A percentile compares a stretch with the other conserved stretches of the same genome.
phyloP scores from a whole-genome alignment of 2,329 filamentous ascomycete species.

The Trichoderma sp. region DNA sequence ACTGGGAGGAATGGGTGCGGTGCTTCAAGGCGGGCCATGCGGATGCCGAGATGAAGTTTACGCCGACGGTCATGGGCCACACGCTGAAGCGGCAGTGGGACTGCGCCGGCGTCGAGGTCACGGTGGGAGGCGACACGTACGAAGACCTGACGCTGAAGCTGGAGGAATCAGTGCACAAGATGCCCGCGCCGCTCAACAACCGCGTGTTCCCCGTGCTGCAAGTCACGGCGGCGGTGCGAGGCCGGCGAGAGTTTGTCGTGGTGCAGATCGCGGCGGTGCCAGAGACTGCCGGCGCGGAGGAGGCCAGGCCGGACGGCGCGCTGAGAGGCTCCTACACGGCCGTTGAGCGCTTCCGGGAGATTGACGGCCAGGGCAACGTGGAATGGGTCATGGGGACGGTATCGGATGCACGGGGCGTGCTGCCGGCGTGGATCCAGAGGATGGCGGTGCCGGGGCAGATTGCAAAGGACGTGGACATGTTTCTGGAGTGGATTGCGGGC shows the following conservation, averaged over 20 bases:
- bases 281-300: neutral
- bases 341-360: constrained; percentile 61
- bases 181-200: constrained; percentile 61
- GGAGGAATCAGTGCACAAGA: constrained; percentile 66
- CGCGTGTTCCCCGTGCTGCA: constrained; percentile 69
- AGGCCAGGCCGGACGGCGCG: constrained; percentile 43
- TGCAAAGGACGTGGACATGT: constrained; percentile 70
- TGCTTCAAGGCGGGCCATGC: constrained; percentile 56
- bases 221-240: constrained; percentile 51
- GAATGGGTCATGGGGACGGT: constrained; percentile 81
- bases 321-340: constrained; percentile 64
- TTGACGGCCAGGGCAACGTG: constrained; percentile 43
- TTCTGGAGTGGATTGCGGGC: constrained; percentile 61
- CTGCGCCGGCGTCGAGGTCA: constrained; percentile 44
- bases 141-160: constrained; percentile 52
- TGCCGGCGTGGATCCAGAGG: constrained; percentile 69
- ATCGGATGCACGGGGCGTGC: constrained; percentile 66
- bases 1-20: constrained; percentile 63
- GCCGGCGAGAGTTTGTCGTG: constrained; percentile 54
- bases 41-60: constrained; percentile 45
- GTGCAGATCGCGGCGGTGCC: constrained; percentile 53
- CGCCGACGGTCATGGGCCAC: constrained; percentile 41
- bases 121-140: constrained; percentile 47
- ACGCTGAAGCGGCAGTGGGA: constrained; percentile 48
- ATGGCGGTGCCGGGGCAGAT: constrained; percentile 62